Evolutionary conservation across 2,329 filamentous ascomycete genomes (phyloP), one percentile per base, ranked within the genome.

Genomic region (Zasmidium cellare): DNA sequence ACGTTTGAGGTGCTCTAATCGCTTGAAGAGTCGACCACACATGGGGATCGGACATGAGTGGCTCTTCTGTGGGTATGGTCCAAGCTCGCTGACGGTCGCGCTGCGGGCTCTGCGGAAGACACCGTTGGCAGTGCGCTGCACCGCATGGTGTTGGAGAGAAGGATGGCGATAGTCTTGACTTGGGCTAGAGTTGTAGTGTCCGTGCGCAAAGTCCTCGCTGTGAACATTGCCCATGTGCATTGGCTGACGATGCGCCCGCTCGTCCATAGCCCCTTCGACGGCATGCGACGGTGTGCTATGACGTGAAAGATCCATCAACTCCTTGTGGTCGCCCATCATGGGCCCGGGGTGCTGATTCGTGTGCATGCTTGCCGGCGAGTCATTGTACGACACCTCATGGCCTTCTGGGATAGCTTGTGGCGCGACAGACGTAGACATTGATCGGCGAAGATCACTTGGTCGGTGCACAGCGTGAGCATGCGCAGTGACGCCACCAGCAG

Each of bases 31-130:
- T 71, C 94, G 89, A 55, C 94, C 94, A 75, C 94, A 99, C 55
- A 93, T 96, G 24, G 94, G 94, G 71, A 99, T 99, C n/a, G 94
- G 94, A 80, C 94, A 99, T 1, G 93, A 97, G 77, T 99, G 94
- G 44, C 92, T 96, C 78, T 99, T 99, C 73, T 96, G 91, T 52
- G 94, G 92, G 74, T 97, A 97, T 14, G 96, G 94, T 28, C 91
- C 92, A 63, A 97, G 85, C 76, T 99, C 94, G 89, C 96, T 96
- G 76, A 96, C 90, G 3, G 94, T 97, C 53, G 94, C 93, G 66
- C 92, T 97, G 65, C 93, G 88, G 64, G 94, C 94, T 70, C 94
- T 86, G 68, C 94, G 90, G 69, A 94, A 88, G 58, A 91, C 91
- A 59, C 88, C 90, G 61, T 87, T 86, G 20, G 76, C 84, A 62